These are phyloP conservation scores for Aspergillus costaricaensis DNA, from an alignment of 2,329 filamentous ascomycete species.

Conservation along the genomic window DNA sequence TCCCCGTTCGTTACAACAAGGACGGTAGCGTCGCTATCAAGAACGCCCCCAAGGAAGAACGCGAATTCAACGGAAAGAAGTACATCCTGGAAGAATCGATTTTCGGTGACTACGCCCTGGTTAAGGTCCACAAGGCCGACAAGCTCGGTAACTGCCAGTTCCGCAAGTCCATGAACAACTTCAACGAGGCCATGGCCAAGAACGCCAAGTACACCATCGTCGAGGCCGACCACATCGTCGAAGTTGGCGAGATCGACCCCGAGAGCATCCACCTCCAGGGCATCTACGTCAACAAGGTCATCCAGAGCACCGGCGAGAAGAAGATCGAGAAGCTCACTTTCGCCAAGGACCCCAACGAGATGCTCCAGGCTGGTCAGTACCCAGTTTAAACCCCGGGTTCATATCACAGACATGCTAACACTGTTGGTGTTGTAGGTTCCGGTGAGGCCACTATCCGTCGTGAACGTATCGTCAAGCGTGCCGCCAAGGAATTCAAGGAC, in stretches of 20 bases:
- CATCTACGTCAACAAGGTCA: slow-evolving; percentile 82
- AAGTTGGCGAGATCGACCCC: slow-evolving; percentile 69
- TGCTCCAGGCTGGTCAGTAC: slow-evolving; percentile 52
- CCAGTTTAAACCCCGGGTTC: slow-evolving; percentile 35
- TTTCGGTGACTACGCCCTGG: slow-evolving; percentile 73
- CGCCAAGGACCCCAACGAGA: slow-evolving; percentile 62
- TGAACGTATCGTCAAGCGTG: slow-evolving; percentile 76
- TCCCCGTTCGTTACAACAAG: slow-evolving; percentile 79
- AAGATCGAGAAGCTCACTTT: slow-evolving; percentile 78
- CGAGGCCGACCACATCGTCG: slow-evolving; percentile 82
- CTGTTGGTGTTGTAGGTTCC: slow-evolving; percentile 20
- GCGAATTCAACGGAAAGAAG: slow-evolving; percentile 70
- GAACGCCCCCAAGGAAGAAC: slow-evolving; percentile 68
- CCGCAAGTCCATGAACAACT: slow-evolving; percentile 72
- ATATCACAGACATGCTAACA: slow-evolving; percentile 44
- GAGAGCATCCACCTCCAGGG: slow-evolving; percentile 76
- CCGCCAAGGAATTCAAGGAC: slow-evolving; percentile 79
- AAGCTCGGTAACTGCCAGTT: slow-evolving; percentile 79
- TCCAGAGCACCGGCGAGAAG: slow-evolving; percentile 71
- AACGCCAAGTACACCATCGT: slow-evolving; percentile 78
- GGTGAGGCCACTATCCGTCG: slow-evolving; percentile 71
- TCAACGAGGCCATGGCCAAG: slow-evolving; percentile 76
- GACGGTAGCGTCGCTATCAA: slow-evolving; percentile 73
- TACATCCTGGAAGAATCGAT: slow-evolving; percentile 79
- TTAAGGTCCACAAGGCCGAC: slow-evolving; percentile 76